Base-by-base conservation (phyloP, 2,329 filamentous ascomycete species). In the Trichoderma guizhouense region DNA sequence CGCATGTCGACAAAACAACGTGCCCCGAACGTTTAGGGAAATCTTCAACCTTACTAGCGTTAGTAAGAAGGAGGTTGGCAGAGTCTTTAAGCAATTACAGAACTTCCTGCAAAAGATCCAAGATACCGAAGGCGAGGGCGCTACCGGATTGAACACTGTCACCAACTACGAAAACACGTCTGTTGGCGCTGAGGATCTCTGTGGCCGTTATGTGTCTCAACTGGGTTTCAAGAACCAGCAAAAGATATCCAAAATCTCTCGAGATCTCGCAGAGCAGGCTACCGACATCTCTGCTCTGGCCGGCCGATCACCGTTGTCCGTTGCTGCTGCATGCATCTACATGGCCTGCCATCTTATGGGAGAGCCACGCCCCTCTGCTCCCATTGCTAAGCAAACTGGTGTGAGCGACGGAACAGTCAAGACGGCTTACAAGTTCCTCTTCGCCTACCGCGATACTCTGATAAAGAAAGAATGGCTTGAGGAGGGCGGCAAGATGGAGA, bases 381-480 rank as follows among this genome's bases (percentile, higher is more conserved):
- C 97, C 73, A 98, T 99, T 76, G 93, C 94, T 6, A 82, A 83
- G 28, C 91, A 96, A 21, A 94, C 93, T 1, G 93, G 94, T 75
- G 96, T 99, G 32, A 98, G 94, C 80, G 97, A 99, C 79, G 95
- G 96, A 70, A 99, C 96, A 0, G 97, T 99, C 77, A 95, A 97
- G 78, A 97, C 93, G 30, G 95, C 95, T 0, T 99, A 98, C 85
- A 96, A 96, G 79, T 91, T 93, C 78, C 86, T 99, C 63, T 95
- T 95, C 79, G 86, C 87, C 21, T 90, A 92, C 63, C 89, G 90
- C 65, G 90, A 95, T 70, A 86, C 89, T 73, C 83, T 99, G 72
- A 89, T 98, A 77, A 90, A 92, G 76, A 85, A 89, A 66, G 89
- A 92, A 73, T 95, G 93, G 90, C 86, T 95, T 69, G 86, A 88